Conservation (phyloP, 108 stramenopile genomes). For the Bacterosira constricta region DNA sequence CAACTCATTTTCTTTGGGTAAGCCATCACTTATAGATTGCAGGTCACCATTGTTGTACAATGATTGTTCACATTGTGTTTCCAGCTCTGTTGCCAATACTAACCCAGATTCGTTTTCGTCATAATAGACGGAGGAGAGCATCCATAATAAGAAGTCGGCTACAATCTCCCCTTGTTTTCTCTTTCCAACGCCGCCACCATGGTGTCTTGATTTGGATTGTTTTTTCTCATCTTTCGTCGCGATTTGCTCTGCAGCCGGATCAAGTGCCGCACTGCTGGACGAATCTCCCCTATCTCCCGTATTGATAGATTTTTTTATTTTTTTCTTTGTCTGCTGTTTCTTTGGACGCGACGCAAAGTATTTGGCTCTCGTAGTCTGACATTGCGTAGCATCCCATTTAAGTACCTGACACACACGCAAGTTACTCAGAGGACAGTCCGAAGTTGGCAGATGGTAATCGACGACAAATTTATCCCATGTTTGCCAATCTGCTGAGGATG, state of each 20-base stretch:
- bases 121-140: constrained; percentile 47
- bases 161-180: constrained; percentile 64
- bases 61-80: neutral
- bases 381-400: constrained; percentile 58
- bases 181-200: constrained; percentile 55
- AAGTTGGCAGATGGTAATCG: constrained; percentile 16
- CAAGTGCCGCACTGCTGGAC: neutral
- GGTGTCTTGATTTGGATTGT: neutral
- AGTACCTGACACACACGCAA: constrained; percentile 11
- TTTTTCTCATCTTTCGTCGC: constrained; percentile 20
- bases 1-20: too few relatives aligned
- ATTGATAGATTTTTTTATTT: constrained; percentile 14
- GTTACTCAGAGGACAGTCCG: neutral
- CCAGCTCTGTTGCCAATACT: neutral
- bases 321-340: constrained; percentile 9
- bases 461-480: constrained; percentile 1
- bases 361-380: constrained; percentile 54
- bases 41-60: neutral
- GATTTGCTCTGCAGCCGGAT: neutral
- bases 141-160: constrained; percentile 59
- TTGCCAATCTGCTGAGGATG: too few relatives aligned
- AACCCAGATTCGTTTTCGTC: neutral
- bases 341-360: constrained; percentile 23
- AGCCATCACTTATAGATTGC: too few relatives aligned
- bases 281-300: too few relatives aligned